These are phyloP conservation scores for Coniochaeta sp. DNA, from an alignment of 2,329 filamentous ascomycete species.

Conservation along the genomic window DNA sequence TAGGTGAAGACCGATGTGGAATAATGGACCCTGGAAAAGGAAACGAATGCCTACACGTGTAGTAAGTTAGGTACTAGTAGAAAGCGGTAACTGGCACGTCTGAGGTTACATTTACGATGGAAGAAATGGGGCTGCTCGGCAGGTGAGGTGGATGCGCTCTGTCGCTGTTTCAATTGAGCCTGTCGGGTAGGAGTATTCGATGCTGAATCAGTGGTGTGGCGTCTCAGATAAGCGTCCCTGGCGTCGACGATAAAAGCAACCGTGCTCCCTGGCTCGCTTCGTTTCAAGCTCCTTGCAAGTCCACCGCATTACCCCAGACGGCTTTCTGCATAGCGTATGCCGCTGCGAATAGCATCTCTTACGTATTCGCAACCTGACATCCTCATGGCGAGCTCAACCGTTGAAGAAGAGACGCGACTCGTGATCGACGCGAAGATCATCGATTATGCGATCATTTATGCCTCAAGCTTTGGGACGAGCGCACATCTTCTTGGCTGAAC, in stretches of 20 bases:
- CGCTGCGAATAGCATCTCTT: neutral
- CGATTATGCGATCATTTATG: neutral
- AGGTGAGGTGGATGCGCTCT: neutral
- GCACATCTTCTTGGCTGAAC: neutral
- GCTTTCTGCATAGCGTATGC: neutral
- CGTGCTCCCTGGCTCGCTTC: neutral
- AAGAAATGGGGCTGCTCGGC: neutral
- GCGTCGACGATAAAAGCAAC: neutral
- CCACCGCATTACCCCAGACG: neutral
- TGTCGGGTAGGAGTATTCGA: neutral
- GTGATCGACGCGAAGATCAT: slow-evolving; percentile 2
- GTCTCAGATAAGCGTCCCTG: slow-evolving; percentile 8
- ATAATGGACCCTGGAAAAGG: neutral
- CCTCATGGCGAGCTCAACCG: neutral
- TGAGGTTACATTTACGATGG: neutral
- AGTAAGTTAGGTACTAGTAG: too few species aligned
- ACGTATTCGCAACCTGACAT: neutral
- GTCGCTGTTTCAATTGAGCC: neutral
- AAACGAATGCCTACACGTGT: too few species aligned
- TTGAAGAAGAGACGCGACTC: neutral
- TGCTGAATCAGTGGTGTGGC: slow-evolving; percentile 5
- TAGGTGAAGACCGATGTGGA: neutral
- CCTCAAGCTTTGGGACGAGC: neutral
- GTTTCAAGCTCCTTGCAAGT: neutral
- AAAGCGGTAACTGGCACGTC: neutral